Conservation (phyloP, 2,329 filamentous ascomycete genomes). For the Aspergillus bombycis region DNA sequence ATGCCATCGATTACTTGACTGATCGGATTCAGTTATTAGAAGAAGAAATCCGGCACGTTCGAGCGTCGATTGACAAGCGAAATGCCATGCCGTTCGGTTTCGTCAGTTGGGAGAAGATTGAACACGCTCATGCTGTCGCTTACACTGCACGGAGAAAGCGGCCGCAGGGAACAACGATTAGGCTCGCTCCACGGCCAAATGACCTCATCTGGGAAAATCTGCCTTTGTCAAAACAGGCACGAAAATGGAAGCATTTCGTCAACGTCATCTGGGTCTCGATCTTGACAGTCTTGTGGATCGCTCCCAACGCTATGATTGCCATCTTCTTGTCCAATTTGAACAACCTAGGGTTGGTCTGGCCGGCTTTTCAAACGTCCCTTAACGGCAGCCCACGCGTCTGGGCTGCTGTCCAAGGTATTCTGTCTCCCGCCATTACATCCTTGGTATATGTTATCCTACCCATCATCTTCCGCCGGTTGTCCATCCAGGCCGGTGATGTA, state of each 20-base stretch:
- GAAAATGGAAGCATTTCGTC: slow-evolving; percentile 72
- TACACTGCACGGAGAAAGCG: slow-evolving; percentile 80
- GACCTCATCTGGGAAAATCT: slow-evolving; percentile 98
- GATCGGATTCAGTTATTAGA: slow-evolving; percentile 82
- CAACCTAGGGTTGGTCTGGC: slow-evolving; percentile 81
- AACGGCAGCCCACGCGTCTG: slow-evolving; percentile 67
- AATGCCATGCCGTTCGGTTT: slow-evolving; percentile 92
- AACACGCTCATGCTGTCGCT: slow-evolving; percentile 84
- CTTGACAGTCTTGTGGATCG: slow-evolving; percentile 84
- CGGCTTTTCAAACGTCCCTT: slow-evolving; percentile 70
- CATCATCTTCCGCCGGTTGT: slow-evolving; percentile 85
- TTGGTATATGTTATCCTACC: slow-evolving; percentile 85
- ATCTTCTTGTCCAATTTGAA: slow-evolving; percentile 86
- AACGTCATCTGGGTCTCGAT: slow-evolving; percentile 83
- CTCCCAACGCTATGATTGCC: slow-evolving; percentile 90
- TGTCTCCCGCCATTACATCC: slow-evolving; percentile 83
- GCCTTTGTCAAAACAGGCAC: slow-evolving; percentile 67
- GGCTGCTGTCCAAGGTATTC: slow-evolving; percentile 90
- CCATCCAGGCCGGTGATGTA: slow-evolving; percentile 80
- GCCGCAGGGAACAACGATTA: slow-evolving; percentile 75
- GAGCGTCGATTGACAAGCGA: slow-evolving; percentile 79
- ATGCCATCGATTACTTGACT: slow-evolving; percentile 92
- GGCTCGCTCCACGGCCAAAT: slow-evolving; percentile 80
- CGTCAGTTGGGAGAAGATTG: slow-evolving; percentile 86
- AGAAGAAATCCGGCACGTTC: slow-evolving; percentile 78